Base-by-base conservation (phyloP, 2,329 filamentous ascomycete genomes). In the Pseudocercospora ulei region DNA sequence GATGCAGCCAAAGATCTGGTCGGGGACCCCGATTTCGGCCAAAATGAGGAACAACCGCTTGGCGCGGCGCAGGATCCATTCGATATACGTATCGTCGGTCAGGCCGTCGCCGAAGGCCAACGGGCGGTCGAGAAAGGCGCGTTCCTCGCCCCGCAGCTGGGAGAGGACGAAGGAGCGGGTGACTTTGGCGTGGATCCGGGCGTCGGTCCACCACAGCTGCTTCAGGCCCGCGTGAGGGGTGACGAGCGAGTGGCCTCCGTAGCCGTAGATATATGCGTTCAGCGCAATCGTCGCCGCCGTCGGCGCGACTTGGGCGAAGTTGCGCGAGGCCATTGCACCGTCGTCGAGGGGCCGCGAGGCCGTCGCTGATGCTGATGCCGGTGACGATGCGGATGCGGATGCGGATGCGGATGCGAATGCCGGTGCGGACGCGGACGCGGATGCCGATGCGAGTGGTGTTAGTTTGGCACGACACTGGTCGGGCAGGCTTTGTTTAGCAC, bases 31-130 rank as follows among this genome's bases (percentile, higher is more conserved):
- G 14, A 84, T 65, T 52, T 85, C 80, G 38, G 76, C 68, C 16
- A 86, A 65, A 24, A 83, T 76, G 30, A 87, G 65, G 53, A 85
- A 86, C 24, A 85, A 66, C 30, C 76, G 70, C 53, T 76, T 78
- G 4, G 78, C 77, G 51, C 78, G 78, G 39, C 73, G 65, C 30
- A 80, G 64, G 41, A 86, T 83, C 78, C 80, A 84, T 56, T 85
- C 80, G 66, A 80, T 77, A 57, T 86, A 86, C 1, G 80, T 84
- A 46, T 78, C 73, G 57, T 83, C 76, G 3, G 80, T 84, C 40
- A 75, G 56, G 39, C 74, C 75, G 51, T 77, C 76, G 18, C 80
- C 80, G 57, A 83, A 84, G 7, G 67, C 72, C 30, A 83, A 65
- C 5, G 75, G 74, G 25, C 66, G 65, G 53, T 80, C 71, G 30